Conservation (phyloP, 352 stramenopile genomes). For the Globisporangium solare region DNA sequence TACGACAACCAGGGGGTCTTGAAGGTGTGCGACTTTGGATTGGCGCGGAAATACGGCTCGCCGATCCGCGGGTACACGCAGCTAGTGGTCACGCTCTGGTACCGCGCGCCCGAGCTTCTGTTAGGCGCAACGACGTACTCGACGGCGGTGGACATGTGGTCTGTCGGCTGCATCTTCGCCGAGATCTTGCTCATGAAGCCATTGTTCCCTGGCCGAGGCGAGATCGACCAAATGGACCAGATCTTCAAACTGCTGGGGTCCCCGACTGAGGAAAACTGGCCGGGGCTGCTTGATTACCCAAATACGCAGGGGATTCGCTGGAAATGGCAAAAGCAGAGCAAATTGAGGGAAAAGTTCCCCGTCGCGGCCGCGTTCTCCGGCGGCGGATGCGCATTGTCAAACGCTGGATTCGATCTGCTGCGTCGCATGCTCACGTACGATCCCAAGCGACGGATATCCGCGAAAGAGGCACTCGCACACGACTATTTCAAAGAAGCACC, state of each 20-base stretch:
- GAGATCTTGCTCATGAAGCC: slow-evolving; percentile 94
- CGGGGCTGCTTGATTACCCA: slow-evolving; percentile 57
- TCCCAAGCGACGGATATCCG: slow-evolving; percentile 71
- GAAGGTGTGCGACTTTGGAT: slow-evolving; percentile 86
- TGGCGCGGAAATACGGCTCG: slow-evolving; percentile 78
- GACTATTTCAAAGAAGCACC: slow-evolving; percentile 77
- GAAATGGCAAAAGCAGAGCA: slow-evolving; percentile 71
- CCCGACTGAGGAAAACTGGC: slow-evolving; percentile 90
- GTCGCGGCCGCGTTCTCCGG: slow-evolving; percentile 45
- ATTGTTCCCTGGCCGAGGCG: slow-evolving; percentile 90
- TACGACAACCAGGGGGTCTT: slow-evolving; percentile 84
- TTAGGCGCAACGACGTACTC: slow-evolving; percentile 91
- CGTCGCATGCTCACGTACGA: slow-evolving; percentile 61
- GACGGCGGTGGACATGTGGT: slow-evolving; percentile 97
- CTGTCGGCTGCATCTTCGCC: slow-evolving; percentile 93
- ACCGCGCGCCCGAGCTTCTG: slow-evolving; percentile 91
- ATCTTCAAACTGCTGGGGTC: slow-evolving; percentile 94
- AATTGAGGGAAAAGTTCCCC: slow-evolving; percentile 76
- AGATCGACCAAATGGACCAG: slow-evolving; percentile 95
- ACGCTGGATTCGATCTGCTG: slow-evolving; percentile 71
- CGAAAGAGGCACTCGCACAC: slow-evolving; percentile 72
- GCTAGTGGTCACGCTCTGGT: slow-evolving; percentile 94
- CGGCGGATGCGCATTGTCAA: slow-evolving; percentile 55
- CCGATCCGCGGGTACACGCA: slow-evolving; percentile 83
- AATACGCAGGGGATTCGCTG: slow-evolving; percentile 51